These are phyloP conservation scores for Paspalum vaginatum DNA, from an alignment of 176 grass and related monocot species.

Conservation along the genomic window DNA sequence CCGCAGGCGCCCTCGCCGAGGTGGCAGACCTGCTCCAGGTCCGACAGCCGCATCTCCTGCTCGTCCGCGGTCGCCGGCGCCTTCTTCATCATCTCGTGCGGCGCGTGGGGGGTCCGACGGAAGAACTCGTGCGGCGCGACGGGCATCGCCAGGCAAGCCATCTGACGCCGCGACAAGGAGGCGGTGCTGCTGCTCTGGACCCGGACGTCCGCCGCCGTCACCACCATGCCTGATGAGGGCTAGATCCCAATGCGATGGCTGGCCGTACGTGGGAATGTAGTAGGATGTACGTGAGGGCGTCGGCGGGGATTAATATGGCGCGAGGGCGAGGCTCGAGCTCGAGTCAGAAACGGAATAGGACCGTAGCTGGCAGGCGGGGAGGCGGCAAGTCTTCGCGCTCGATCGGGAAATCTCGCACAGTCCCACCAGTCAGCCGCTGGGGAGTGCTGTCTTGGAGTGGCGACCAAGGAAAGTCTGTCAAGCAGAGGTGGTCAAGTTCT, in stretches of 20 bases:
- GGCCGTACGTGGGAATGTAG: background rate
- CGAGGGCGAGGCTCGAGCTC: no score
- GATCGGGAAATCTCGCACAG: no score
- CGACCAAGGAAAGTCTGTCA: no score
- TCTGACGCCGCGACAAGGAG: background rate
- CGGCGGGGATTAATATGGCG: no score
- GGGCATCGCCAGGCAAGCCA: background rate
- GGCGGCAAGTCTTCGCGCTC: no score
- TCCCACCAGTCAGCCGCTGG: no score
- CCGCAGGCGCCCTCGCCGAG: conserved; percentile 49
- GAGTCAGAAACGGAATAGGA: no score
- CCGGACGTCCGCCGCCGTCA: background rate
- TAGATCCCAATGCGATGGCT: background rate
- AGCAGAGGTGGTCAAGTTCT: no score
- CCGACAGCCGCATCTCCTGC: conserved; percentile 21
- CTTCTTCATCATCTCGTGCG: background rate
- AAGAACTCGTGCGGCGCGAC: conserved; percentile 17
- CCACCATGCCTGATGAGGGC: background rate
- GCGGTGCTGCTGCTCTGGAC: background rate
- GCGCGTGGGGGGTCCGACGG: background rate
- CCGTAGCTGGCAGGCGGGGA: no score
- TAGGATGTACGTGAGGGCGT: no score
- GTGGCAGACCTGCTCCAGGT: conserved; percentile 39
- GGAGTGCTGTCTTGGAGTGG: no score
- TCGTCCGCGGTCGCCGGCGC: no score